Percentiles rank a stretch among this genome's conserved stretches.
Evolutionary conservation across 768 basidiomycete species (phyloP).

Genomic region (Suillus brevipes): DNA sequence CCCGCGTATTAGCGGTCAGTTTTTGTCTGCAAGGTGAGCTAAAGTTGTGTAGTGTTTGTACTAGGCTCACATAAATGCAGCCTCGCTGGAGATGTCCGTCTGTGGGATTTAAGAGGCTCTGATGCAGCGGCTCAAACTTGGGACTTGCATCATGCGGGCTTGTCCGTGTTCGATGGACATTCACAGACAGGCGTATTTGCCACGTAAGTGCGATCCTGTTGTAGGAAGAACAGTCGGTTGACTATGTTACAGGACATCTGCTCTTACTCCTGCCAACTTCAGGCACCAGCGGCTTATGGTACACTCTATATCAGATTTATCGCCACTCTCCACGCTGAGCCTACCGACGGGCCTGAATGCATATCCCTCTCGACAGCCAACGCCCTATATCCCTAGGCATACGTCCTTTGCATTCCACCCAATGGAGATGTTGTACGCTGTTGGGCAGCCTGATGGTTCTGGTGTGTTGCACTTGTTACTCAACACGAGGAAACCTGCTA

Average conservation of each 20-base stretch:
- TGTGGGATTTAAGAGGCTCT: constrained; percentile 83
- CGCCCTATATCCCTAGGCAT: constrained; percentile 58
- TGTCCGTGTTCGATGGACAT: constrained; percentile 88
- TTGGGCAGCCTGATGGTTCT: constrained; percentile 71
- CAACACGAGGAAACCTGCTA: constrained; percentile 4
- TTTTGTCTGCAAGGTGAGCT: constrained; percentile 83
- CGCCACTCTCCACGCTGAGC: constrained; percentile 42
- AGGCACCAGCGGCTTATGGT: constrained; percentile 63
- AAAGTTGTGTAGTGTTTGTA: background rate
- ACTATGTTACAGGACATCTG: constrained; percentile 48
- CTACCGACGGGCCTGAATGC: constrained; percentile 56
- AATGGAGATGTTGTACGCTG: constrained; percentile 78
- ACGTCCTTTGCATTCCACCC: constrained; percentile 81
- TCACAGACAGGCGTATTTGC: constrained; percentile 81
- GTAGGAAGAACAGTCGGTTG: background rate
- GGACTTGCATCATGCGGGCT: constrained; percentile 66
- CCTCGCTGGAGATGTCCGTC: constrained; percentile 82
- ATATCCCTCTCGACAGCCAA: constrained; percentile 57
- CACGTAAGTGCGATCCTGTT: constrained; percentile 51
- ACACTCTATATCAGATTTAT: constrained; percentile 49
- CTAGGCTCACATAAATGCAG: constrained; percentile 40
- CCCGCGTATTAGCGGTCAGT: constrained; percentile 61
- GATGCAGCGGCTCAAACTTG: constrained; percentile 61
- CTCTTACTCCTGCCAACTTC: constrained; percentile 60
- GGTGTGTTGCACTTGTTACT: constrained; percentile 35